Evolutionary conservation across 208 protist genomes (phyloP).

Genomic region (Acanthamoeba royreba): DNA sequence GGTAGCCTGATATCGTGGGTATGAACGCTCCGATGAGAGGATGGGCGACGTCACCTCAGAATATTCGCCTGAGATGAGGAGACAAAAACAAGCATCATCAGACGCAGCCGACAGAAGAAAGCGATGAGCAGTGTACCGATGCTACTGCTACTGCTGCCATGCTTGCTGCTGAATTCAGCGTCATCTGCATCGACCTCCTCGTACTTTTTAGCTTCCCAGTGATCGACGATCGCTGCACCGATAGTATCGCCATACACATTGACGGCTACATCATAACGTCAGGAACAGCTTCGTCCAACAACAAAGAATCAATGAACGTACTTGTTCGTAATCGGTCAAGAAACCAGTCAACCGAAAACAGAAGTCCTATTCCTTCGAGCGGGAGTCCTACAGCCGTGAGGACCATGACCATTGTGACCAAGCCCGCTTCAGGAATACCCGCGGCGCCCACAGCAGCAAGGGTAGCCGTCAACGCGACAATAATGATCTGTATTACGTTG

Average conservation of each 20-base stretch:
- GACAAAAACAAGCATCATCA: too few species aligned
- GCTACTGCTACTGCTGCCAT: not conserved
- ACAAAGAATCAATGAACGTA: not conserved
- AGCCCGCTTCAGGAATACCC: conserved; percentile 56
- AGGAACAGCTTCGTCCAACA: not conserved
- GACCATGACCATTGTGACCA: conserved; percentile 63
- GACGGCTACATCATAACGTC: not conserved
- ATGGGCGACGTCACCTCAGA: not conserved
- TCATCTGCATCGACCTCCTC: not conserved
- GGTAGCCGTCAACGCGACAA: conserved; percentile 46
- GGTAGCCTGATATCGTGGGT: not conserved
- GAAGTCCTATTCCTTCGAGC: not conserved
- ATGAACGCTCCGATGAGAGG: not conserved
- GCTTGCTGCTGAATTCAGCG: not conserved
- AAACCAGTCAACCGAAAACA: conserved; percentile 56
- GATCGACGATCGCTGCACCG: not conserved
- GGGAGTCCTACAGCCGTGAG: conserved; percentile 42
- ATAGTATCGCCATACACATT: not conserved
- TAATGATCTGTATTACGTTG: too few species aligned
- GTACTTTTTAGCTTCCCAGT: conserved; percentile 9
- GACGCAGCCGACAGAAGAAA: not conserved
- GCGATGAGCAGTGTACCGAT: not conserved
- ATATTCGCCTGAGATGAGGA: too few species aligned
- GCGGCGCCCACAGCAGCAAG: conserved; percentile 57
- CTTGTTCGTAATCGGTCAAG: conserved; percentile 29